Conservation (phyloP, 495 filamentous ascomycete species). For the Trichoderma erinaceum region DNA sequence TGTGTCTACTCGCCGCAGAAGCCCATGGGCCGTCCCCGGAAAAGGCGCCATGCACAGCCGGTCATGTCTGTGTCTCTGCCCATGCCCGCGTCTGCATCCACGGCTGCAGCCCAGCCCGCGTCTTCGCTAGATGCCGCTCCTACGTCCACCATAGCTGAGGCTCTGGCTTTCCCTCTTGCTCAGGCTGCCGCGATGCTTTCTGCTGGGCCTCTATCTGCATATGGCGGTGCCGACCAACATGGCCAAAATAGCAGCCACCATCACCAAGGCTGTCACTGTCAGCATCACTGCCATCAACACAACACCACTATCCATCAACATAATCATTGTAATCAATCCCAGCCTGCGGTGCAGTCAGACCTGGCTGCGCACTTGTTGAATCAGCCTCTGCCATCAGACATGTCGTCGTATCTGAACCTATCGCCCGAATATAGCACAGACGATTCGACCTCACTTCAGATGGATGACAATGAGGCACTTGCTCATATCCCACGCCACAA, state of each 20-base stretch:
- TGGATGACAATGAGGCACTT: background rate
- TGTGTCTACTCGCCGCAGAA: constrained; percentile 58
- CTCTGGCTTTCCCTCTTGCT: background rate
- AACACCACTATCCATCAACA: background rate
- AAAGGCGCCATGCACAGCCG: constrained; percentile 41
- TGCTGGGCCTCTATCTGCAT: background rate
- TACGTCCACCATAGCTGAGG: background rate
- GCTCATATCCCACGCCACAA: background rate
- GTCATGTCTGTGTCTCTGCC: constrained; percentile 11
- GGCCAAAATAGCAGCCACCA: background rate
- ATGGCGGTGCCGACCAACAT: background rate
- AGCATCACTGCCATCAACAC: background rate
- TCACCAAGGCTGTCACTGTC: background rate
- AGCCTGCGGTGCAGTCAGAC: background rate
- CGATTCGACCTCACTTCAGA: background rate
- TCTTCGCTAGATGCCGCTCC: background rate
- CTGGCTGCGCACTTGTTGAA: background rate
- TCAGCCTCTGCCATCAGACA: background rate
- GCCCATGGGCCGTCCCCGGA: constrained; percentile 56
- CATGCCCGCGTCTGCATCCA: background rate
- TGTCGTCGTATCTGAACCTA: background rate
- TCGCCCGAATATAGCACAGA: background rate
- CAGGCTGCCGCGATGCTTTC: background rate
- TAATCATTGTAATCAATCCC: background rate
- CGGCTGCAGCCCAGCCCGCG: background rate